Evolutionary conservation across 1,139 yeast genomes (phyloP), one percentile per base, ranked within the genome.

Genomic region (Blastobotrys buckinghamii): DNA sequence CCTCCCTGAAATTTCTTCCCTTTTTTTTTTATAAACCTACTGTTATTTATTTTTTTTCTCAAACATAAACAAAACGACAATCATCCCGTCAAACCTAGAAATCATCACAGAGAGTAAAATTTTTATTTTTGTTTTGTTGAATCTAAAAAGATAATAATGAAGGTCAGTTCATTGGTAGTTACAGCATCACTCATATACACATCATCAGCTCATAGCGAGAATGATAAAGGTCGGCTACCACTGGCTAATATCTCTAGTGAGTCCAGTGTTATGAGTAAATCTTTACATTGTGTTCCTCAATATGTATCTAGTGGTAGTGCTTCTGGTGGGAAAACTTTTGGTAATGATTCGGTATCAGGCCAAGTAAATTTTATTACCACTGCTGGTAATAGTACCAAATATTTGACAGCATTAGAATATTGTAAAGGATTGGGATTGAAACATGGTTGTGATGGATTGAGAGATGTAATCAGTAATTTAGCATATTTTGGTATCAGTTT

Each of bases 181-280:
- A 4, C 19, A 37, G 10, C 12, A 17, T 6, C 40, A 17, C 19
- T 26, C 6, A n/a, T 27, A 7, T 13, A 3, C 8, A 37, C 22
- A 8, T 8, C 24, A 12, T n/a, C 19, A 26, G 40, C 12, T 3
- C 22, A 34, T 17, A 34, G 38, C 17, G 38, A 34, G 10, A 34
- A 16, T 13, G 38, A 34, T 10, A 26, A 40, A 13, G 34, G 30
- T 8, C 39, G 45, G 5, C 34, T 42, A 17, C 45, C 45, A 16
- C 3, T 42, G 40, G 45, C 45, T 9, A 42, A 42, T 17, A 42
- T 42, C 33, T 35, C 40, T 40, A 30, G 39, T 6, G 45, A 42
- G 22, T 15, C 22, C 24, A 24, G 40, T n/a, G 45, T 42, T 2
- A 2, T 42, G 5, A 6, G 19, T 15, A 27, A 32, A 5, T 16